These are phyloP conservation scores for Cairneyella variabilis DNA, from an alignment of 495 filamentous ascomycete species.

Conservation along the genomic window DNA sequence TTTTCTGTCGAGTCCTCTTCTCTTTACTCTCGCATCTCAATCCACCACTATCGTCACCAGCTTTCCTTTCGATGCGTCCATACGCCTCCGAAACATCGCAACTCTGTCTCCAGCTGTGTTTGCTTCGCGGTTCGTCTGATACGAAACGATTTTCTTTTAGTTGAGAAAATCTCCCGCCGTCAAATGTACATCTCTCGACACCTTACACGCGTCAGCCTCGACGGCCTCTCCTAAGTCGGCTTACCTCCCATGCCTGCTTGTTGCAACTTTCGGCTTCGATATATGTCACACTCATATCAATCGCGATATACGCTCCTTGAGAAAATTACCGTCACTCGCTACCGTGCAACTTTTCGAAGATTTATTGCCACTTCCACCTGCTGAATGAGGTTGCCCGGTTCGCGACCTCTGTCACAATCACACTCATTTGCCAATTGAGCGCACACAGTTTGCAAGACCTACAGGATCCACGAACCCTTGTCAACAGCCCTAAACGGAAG, in stretches of 20 bases:
- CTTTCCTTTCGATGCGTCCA: not conserved
- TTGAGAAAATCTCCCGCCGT: not conserved
- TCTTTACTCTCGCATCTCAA: not conserved
- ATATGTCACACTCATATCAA: not conserved
- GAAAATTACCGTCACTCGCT: not conserved
- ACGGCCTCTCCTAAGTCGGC: not conserved
- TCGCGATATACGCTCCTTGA: not conserved
- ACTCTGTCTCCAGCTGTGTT: not conserved
- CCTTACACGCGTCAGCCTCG: constrained; percentile 15
- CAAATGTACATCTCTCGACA: constrained; percentile 7
- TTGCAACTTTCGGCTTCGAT: not conserved
- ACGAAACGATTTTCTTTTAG: constrained; percentile 8
- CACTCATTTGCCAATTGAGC: not conserved
- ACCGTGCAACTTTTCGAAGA: not conserved
- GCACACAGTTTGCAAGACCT: not conserved
- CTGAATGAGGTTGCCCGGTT: not conserved
- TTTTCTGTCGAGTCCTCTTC: too few species aligned
- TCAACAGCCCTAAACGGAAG: not conserved
- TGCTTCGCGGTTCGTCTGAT: not conserved
- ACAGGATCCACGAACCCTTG: not conserved
- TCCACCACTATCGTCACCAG: not conserved
- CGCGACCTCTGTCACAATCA: not conserved
- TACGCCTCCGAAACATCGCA: not conserved
- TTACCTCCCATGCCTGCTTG: not conserved
- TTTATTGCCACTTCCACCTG: not conserved